Evolutionary conservation across 1,139 yeast genomes (phyloP), one percentile per base, ranked within the genome.

Genomic region (Zygoascus hellenicus): DNA sequence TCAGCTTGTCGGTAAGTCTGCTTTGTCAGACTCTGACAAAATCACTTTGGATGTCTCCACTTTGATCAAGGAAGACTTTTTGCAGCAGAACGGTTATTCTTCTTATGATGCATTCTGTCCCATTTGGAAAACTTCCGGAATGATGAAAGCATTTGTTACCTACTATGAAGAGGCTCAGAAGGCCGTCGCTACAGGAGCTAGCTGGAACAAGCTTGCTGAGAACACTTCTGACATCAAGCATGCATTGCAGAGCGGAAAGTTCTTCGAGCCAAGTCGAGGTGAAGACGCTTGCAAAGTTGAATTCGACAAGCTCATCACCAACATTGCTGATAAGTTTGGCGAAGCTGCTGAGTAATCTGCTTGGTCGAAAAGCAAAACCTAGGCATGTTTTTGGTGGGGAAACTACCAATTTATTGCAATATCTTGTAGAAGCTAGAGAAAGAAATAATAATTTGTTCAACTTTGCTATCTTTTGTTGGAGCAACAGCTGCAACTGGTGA

Each of bases 81-180:
- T 92, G 67, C 99, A 92, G 75, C 99, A 92, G 75, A 92, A 92
- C 69, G 99, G 99, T 73, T 92, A 94, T 73, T 92, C 97, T 38
- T 75, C 95, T 46, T 92, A 94, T 67, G 99, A 92, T 72, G 96
- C 95, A 45, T 92, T 89, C 83, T 92, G 99, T 74, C 99, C 99
- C 59, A 86, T 92, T 64, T 92, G 98, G 98, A 92, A 92, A 77
- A 92, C 99, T 49, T 84, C 80, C 61, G 95, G 88, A 67, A 92
- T 92, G 98, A 89, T 92, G 97, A 88, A 86, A 70, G 83, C 92
- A 17, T 92, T 92, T 62, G 81, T 89, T 54, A 71, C 89, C 38
- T 92, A 92, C 71, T 81, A 86, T 64, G 97, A 92, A 58, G 97
- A 92, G 73, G 97, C 99, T 32, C 97, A 90, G 73, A 90, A 88